Conservation (phyloP, 202 grass and related monocot species). For the Hordeum pubiflorum region DNA sequence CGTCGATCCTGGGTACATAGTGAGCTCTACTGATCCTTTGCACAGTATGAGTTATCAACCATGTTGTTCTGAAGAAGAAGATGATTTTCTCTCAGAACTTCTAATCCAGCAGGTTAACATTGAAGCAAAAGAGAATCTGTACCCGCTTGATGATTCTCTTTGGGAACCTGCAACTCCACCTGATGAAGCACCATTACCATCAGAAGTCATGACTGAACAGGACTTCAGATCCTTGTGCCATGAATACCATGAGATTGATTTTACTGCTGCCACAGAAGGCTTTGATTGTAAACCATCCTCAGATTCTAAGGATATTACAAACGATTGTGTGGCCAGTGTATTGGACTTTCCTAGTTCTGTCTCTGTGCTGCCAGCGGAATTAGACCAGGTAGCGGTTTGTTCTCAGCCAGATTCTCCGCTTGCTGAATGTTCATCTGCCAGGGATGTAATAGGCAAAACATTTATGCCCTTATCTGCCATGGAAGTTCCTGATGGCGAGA, state of each 20-base stretch:
- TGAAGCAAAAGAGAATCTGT: conserved; percentile 23
- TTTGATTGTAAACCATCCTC: conserved; percentile 33
- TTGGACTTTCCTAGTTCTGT: conserved; percentile 12
- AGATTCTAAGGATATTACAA: conserved; percentile 16
- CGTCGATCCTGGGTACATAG: conserved; percentile 32
- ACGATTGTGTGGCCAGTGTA: conserved; percentile 29
- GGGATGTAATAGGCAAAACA: conserved; percentile 2
- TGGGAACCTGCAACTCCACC: conserved; percentile 60
- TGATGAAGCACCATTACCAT: conserved; percentile 41
- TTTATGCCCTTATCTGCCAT: not conserved
- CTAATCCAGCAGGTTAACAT: conserved; percentile 26
- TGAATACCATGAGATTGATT: conserved; percentile 43
- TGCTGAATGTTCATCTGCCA: conserved; percentile 21
- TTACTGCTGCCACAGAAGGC: conserved; percentile 16
- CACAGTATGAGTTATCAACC: conserved; percentile 7
- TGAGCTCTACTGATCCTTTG: conserved; percentile 18
- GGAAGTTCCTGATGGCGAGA: conserved; percentile 6
- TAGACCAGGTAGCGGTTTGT: conserved; percentile 30
- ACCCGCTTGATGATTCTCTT: conserved; percentile 40
- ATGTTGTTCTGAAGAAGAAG: conserved; percentile 37
- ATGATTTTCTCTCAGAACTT: conserved; percentile 48
- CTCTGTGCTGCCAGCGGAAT: not conserved
- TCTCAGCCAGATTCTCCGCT: conserved; percentile 20
- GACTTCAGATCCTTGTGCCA: conserved; percentile 41
- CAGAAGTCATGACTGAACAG: conserved; percentile 44